Base-by-base conservation (phyloP, 768 basidiomycete genomes). In the Lactarius hengduanensis region DNA sequence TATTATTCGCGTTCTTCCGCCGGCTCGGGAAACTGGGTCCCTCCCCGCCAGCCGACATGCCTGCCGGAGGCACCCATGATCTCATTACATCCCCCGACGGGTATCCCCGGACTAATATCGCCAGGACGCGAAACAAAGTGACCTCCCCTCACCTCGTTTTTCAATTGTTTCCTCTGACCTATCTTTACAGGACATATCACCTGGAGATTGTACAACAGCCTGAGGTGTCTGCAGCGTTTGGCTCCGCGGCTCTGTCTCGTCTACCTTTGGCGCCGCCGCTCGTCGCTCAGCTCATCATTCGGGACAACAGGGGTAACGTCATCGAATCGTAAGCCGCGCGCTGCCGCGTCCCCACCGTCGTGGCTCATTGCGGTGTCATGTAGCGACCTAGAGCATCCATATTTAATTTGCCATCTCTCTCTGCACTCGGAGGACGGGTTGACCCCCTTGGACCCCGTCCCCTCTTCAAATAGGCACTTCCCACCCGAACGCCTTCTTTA, bases 131-230 rank as follows among this genome's bases (percentile, higher is more conserved):
- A 68, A 43, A 61, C 71, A 57, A 73, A 70, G 74, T 71, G 68
- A 63, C 26, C 59, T 54, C 47, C 58, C 50, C 26, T 28, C 13
- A 22, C 32, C 50, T 45, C 26, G 40, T 65, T 47, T 57, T 40
- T 36, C 45, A 53, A 40, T 56, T 55, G 58, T 20, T 22, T 26
- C 28, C 36, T 63, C 54, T 69, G 26, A 71, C 59, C 20, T 22
- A 38, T 59, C 32, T 11, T 38, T 38, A 4, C 40, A 77, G 76
- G 62, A 79, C 85, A 0, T 96, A 95, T 75, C 84, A 89, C 57
- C 86, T 97, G 20, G 87, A 91, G 73, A 86, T 96, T 66, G 83
- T 94, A 32, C 94, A 97, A 72, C 89, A 95, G 66, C 94, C 94
- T 11, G 82, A 84, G 69, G 83, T 83, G 67, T 88, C 91, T 32